Conservation (phyloP, 345 rosid species). For the Lepidium didymum region DNA sequence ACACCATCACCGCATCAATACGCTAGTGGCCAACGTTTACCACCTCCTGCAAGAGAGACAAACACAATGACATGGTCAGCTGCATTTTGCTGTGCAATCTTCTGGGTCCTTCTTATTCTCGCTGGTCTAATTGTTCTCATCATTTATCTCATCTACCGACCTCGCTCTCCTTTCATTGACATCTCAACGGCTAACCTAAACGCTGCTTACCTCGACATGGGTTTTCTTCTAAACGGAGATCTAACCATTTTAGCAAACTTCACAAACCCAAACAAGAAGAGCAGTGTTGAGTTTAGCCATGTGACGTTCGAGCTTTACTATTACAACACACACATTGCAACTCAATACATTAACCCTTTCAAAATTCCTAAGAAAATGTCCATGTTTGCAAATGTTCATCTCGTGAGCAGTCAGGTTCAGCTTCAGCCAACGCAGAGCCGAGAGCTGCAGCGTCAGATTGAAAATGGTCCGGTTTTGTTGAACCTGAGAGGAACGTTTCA, state of each 20-base stretch:
- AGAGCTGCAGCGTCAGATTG: conserved; percentile 50
- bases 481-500: conserved; percentile 58
- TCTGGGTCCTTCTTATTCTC: conserved; percentile 53
- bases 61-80: conserved; percentile 46
- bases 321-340: conserved; percentile 53
- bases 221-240: conserved; percentile 62
- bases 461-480: conserved; percentile 42
- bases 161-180: conserved; percentile 61
- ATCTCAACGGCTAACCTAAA: conserved; percentile 61
- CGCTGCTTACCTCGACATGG: conserved; percentile 84
- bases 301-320: conserved; percentile 52
- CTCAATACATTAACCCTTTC: conserved; percentile 64
- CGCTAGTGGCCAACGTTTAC: neutral
- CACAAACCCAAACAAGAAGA: conserved; percentile 77
- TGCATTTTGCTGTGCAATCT: conserved; percentile 61
- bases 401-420: conserved; percentile 75
- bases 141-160: conserved; percentile 76
- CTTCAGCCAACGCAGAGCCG: conserved; percentile 39
- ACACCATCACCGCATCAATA: conserved; percentile 25
- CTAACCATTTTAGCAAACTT: conserved; percentile 64
- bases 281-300: conserved; percentile 51
- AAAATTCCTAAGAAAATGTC: conserved; percentile 37
- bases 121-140: conserved; percentile 67
- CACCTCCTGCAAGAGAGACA: conserved; percentile 30
- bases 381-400: conserved; percentile 37